Evolutionary conservation across 1,284 basidiomycete species (phyloP), one percentile per base, ranked within the genome.

Genomic region (Melampsora larici-populina): DNA sequence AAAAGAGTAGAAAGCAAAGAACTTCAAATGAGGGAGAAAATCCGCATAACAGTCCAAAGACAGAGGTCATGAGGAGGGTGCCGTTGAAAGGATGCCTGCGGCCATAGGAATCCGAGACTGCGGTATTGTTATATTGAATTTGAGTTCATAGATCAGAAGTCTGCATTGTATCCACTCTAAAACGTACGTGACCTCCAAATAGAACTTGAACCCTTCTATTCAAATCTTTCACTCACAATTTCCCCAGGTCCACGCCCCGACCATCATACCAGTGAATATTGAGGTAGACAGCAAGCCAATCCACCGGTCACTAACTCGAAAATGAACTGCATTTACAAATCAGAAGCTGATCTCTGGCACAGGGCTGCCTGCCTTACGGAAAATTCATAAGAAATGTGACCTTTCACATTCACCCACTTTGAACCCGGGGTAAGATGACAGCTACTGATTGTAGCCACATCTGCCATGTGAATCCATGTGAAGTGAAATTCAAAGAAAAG

Each of bases 251-350:
- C 96, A 85, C 0, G 94, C 93, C 4, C 95, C 95, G 77, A 97
- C 84, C 93, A 97, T 97, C 96, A 98, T 98, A 58, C 96, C 92
- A 8, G 88, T 89, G 83, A 94, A 93, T 87, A 92, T 91, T 9
- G 89, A 89, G 2, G 91, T 90, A 0, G 90, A 92, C 1, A 93
- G 84, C 0, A 87, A 83, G 48, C 92, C 92, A 77, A 94, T 91
- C 81, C 88, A 88, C 70, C 85, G 87, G 83, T 94, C 91, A 48
- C 64, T 26, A 21, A 70, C 69, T 31, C 74, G 29, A 68, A 75
- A 75, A 60, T 75, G 73, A 26, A 68, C 73, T 75, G 43, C 17
- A 58, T 43, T 43, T 11, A 43, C 11, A 15, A 13, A 43, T 43
- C 43, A 43, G 43, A 43, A 43, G 43, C 43, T 43, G 43, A 43